These are phyloP conservation scores for Geotrichum restrictum DNA, from an alignment of 1,139 yeast species.

Conservation along the genomic window DNA sequence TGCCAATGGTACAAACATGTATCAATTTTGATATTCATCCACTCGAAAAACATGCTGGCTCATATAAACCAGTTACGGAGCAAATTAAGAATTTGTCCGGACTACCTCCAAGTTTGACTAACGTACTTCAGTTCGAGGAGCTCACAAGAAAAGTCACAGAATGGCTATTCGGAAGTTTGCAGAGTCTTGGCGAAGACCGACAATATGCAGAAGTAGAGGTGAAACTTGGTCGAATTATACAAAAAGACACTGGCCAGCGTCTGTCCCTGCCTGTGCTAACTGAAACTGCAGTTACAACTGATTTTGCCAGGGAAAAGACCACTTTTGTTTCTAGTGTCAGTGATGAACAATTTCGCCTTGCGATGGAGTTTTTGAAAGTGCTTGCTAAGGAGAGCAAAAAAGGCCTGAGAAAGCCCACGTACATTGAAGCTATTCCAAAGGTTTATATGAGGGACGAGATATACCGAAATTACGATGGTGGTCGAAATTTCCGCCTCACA, in stretches of 20 bases:
- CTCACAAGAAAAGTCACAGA: conserved; percentile 79
- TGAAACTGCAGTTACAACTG: conserved; percentile 62
- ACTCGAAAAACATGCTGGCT: neutral
- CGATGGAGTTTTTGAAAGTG: conserved; percentile 53
- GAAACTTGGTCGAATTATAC: conserved; percentile 74
- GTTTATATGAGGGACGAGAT: conserved; percentile 25
- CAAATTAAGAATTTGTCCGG: neutral
- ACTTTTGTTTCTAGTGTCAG: conserved; percentile 69
- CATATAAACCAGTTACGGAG: no score
- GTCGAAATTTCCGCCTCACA: conserved; percentile 40
- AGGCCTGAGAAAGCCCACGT: neutral
- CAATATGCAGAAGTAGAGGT: conserved; percentile 72
- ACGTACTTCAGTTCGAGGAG: conserved; percentile 76
- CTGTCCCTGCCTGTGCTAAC: conserved; percentile 68
- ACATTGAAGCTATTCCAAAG: conserved; percentile 2
- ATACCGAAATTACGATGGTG: conserved; percentile 29
- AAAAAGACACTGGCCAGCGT: conserved; percentile 60
- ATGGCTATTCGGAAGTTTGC: conserved; percentile 82
- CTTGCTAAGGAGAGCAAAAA: conserved; percentile 26
- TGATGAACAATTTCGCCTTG: conserved; percentile 59
- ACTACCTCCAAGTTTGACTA: conserved; percentile 51
- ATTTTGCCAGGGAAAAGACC: conserved; percentile 52
- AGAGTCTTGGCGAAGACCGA: conserved; percentile 58
- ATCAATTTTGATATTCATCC: no score
- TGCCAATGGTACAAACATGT: neutral